Conservation (phyloP, 176 grass and related monocot species). For the Poa annua region DNA sequence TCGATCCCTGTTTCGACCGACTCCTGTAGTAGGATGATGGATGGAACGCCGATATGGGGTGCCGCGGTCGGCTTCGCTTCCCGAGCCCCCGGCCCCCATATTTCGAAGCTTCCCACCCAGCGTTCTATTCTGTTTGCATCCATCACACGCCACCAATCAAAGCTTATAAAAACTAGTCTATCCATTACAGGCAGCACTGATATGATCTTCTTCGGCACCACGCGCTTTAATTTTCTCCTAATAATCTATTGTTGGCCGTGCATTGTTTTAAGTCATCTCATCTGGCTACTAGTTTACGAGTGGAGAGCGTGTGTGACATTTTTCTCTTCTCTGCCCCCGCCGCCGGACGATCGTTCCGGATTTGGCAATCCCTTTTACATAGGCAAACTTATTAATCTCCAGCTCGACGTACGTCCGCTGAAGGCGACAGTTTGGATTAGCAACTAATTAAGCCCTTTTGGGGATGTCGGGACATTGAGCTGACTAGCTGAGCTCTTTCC, state of each 20-base stretch:
- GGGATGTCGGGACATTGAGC: too few relatives aligned
- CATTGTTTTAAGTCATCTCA: background rate
- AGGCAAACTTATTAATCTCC: too few relatives aligned
- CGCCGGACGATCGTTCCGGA: background rate
- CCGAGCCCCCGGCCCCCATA: background rate
- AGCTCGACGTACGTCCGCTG: too few relatives aligned
- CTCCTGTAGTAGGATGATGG: background rate
- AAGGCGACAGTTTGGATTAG: too few relatives aligned
- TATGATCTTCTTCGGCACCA: background rate
- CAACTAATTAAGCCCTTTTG: too few relatives aligned
- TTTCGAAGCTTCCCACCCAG: conserved; percentile 41
- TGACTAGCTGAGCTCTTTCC: too few relatives aligned
- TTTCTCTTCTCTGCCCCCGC: background rate
- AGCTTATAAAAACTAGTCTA: background rate
- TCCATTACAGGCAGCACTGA: background rate
- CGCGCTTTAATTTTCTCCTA: background rate
- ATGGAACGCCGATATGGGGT: conserved; percentile 5
- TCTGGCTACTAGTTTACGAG: background rate
- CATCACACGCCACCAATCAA: too few relatives aligned
- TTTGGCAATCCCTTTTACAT: background rate
- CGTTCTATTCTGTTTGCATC: background rate
- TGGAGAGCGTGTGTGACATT: background rate
- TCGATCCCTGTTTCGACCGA: background rate
- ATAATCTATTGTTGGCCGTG: background rate
- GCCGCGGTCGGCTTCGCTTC: background rate